Evolutionary conservation across 257 asterid species (phyloP).

Genomic region (Ballota nigra): DNA sequence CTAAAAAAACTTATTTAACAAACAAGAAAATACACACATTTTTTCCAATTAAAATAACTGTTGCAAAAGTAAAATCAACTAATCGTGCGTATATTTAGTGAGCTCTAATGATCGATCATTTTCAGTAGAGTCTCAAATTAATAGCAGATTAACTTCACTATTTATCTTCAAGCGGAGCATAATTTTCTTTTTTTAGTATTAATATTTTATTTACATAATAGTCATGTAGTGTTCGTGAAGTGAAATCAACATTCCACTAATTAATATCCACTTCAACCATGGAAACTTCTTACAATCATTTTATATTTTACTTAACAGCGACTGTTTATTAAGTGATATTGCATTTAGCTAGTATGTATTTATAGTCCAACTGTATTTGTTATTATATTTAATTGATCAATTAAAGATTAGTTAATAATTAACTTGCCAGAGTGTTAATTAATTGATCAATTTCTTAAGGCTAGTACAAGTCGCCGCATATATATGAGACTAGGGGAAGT

Average conservation of each 20-base stretch:
- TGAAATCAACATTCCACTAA: neutral
- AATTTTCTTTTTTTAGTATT: too few relatives aligned
- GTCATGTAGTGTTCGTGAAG: too few relatives aligned
- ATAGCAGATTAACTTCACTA: neutral
- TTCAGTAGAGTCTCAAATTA: too few relatives aligned
- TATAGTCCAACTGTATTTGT: neutral
- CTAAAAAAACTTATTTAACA: too few relatives aligned
- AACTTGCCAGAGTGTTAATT: neutral
- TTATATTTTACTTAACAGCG: neutral
- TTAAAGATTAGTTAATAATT: neutral
- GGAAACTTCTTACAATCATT: neutral
- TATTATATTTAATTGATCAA: neutral
- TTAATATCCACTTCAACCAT: neutral
- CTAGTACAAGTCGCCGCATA: conserved; percentile 3
- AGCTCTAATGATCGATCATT: too few relatives aligned
- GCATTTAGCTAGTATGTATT: neutral
- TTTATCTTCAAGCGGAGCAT: neutral
- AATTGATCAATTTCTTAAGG: neutral
- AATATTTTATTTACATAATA: too few relatives aligned
- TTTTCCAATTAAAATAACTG: too few relatives aligned
- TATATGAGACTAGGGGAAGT: neutral
- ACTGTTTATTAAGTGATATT: neutral
- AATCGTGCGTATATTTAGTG: too few relatives aligned
- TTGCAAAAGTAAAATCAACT: too few relatives aligned
- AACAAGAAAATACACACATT: too few relatives aligned